These are phyloP conservation scores for Chrysanthemum seticuspe DNA, from an alignment of 129 eudicot species.

Conservation along the genomic window DNA sequence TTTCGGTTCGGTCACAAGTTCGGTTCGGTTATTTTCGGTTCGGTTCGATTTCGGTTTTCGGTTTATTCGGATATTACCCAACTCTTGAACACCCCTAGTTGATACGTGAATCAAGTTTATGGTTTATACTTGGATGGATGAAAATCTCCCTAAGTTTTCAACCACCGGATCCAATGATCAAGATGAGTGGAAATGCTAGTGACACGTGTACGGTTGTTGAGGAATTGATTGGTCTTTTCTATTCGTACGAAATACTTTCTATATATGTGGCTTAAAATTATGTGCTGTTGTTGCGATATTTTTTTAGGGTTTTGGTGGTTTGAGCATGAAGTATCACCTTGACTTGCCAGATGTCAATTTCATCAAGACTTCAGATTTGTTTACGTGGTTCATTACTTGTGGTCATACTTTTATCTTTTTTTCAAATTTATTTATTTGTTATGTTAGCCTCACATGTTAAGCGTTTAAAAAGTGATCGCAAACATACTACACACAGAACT, in stretches of 20 bases:
- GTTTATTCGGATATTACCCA: too few species aligned
- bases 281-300: neutral
- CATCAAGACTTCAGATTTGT: neutral
- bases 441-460: too few species aligned
- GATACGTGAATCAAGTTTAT: neutral
- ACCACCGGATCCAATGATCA: neutral
- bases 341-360: constrained; percentile 5
- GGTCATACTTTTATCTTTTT: neutral
- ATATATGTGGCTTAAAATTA: constrained; percentile 3
- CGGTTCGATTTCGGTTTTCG: too few species aligned
- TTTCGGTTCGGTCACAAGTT: too few species aligned
- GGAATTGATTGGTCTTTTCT: neutral
- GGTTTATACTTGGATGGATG: neutral
- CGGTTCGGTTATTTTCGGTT: too few species aligned
- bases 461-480: too few species aligned
- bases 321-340: neutral
- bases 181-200: neutral
- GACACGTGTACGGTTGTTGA: constrained; percentile 14
- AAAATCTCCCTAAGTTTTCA: neutral
- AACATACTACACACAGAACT: neutral
- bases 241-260: neutral
- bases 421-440: too few species aligned
- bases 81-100: too few species aligned
- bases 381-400: neutral
- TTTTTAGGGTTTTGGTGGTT: neutral